Evolutionary conservation across 768 basidiomycete species (phyloP).

Genomic region (Mycena vitilis): DNA sequence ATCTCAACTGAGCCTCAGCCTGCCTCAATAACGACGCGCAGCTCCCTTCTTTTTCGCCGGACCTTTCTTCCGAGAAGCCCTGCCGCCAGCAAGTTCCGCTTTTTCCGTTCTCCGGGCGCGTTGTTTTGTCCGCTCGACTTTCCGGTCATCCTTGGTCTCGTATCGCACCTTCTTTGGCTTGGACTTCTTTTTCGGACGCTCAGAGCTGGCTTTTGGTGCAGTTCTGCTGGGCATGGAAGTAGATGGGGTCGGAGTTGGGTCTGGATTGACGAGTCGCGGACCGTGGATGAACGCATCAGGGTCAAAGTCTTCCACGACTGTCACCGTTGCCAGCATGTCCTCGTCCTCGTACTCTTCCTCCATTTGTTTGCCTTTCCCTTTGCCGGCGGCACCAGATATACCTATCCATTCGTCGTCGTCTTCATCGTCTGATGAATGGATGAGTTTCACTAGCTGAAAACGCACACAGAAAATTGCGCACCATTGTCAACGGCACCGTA

Average conservation of each 20-base stretch:
- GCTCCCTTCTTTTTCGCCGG: constrained; percentile 18
- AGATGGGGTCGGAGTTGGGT: constrained; percentile 21
- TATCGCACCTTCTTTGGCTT: constrained; percentile 66
- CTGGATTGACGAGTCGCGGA: constrained; percentile 18
- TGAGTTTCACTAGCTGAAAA: constrained; percentile 25
- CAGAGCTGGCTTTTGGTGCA: constrained; percentile 25
- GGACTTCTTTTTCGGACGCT: constrained; percentile 39
- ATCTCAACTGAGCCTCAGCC: constrained; percentile 24
- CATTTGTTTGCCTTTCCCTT: constrained; percentile 50
- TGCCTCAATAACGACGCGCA: constrained; percentile 30
- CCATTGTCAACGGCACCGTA: constrained; percentile 63
- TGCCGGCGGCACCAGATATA: constrained; percentile 46
- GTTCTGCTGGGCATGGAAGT: constrained; percentile 5
- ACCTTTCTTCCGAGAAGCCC: constrained; percentile 56
- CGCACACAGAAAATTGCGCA: constrained; percentile 40
- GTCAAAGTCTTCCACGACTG: constrained; percentile 93
- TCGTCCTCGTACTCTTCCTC: constrained; percentile 86
- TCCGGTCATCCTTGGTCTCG: constrained; percentile 77
- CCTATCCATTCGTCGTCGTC: constrained; percentile 65
- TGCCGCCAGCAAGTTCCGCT: constrained; percentile 78
- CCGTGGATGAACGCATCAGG: constrained; percentile 69
- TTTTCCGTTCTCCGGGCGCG: constrained; percentile 74
- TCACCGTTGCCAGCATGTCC: constrained; percentile 88
- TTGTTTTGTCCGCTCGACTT: constrained; percentile 72
- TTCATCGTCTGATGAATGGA: constrained; percentile 47